Conservation (phyloP, 805 yeast species). For the Candida jianshihensis region DNA sequence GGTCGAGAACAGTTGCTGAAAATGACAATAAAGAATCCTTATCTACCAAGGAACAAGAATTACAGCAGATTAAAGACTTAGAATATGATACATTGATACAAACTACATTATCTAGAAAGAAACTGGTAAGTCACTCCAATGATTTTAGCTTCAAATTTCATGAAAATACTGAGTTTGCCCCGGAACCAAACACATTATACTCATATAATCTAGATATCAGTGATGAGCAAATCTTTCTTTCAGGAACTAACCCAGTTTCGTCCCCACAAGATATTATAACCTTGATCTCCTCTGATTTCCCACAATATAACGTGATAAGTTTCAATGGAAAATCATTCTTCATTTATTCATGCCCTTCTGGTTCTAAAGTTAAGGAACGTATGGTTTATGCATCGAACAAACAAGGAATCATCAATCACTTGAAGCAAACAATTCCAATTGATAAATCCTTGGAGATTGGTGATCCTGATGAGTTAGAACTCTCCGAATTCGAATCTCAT, state of each 20-base stretch:
- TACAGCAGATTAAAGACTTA: constrained; percentile 36
- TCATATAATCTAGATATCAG: constrained; percentile 43
- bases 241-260: constrained; percentile 16
- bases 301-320: constrained; percentile 54
- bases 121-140: constrained; percentile 21
- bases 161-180: constrained; percentile 21
- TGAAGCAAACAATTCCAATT: constrained; percentile 32
- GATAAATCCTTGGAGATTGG: constrained; percentile 59
- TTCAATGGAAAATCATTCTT: constrained; percentile 42
- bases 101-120: constrained; percentile 25
- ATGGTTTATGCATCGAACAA: constrained; percentile 89
- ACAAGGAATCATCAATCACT: constrained; percentile 46
- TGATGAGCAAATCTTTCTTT: constrained; percentile 41
- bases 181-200: constrained; percentile 30
- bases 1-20: constrained; percentile 32
- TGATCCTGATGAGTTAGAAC: constrained; percentile 61
- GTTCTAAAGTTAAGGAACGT: constrained; percentile 81
- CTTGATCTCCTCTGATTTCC: constrained; percentile 34
- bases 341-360: constrained; percentile 84
- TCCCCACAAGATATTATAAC: constrained; percentile 24
- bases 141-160: constrained; percentile 20
- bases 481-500: constrained; percentile 46
- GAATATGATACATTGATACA: constrained; percentile 31
- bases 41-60: constrained; percentile 51
- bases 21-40: constrained; percentile 38